These are phyloP conservation scores for Akanthomyces lecanii DNA, from an alignment of 2,329 filamentous ascomycete species.

Conservation along the genomic window DNA sequence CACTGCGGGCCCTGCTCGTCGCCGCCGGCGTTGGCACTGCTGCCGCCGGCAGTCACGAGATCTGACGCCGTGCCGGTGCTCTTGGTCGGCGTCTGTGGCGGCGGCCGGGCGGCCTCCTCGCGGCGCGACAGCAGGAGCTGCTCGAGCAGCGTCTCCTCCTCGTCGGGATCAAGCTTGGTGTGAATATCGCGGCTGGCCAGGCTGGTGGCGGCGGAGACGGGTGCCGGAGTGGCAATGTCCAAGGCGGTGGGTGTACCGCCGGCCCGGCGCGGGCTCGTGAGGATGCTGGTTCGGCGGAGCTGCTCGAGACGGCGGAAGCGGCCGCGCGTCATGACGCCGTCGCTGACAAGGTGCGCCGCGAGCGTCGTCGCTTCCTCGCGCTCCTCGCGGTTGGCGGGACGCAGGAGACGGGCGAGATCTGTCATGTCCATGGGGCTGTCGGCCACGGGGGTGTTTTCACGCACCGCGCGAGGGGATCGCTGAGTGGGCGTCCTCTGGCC, in stretches of 20 bases:
- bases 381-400: constrained; percentile 73
- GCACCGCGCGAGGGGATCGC: constrained; percentile 42
- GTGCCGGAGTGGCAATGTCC: constrained; percentile 2
- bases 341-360: constrained; percentile 70
- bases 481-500: constrained; percentile 72
- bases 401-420: constrained; percentile 74
- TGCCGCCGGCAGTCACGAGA: constrained; percentile 48
- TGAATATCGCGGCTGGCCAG: constrained; percentile 20
- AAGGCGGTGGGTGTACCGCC: constrained; percentile 18
- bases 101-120: constrained; percentile 19
- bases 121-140: constrained; percentile 55
- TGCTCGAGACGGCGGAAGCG: constrained; percentile 66
- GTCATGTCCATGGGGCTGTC: constrained; percentile 62
- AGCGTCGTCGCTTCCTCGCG: constrained; percentile 76
- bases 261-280: constrained; percentile 30
- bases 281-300: constrained; percentile 64
- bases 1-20: constrained; percentile 58
- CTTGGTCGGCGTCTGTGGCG: constrained; percentile 9
- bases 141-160: constrained; percentile 58
- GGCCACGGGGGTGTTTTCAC: constrained; percentile 53
- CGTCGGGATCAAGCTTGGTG: constrained; percentile 47
- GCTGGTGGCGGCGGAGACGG: background rate
- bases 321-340: constrained; percentile 75
- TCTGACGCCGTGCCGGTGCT: background rate
- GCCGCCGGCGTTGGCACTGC: background rate